Evolutionary conservation across 495 filamentous ascomycete genomes (phyloP), one percentile per base, ranked within the genome.

Genomic region (Venustampulla echinocandica): DNA sequence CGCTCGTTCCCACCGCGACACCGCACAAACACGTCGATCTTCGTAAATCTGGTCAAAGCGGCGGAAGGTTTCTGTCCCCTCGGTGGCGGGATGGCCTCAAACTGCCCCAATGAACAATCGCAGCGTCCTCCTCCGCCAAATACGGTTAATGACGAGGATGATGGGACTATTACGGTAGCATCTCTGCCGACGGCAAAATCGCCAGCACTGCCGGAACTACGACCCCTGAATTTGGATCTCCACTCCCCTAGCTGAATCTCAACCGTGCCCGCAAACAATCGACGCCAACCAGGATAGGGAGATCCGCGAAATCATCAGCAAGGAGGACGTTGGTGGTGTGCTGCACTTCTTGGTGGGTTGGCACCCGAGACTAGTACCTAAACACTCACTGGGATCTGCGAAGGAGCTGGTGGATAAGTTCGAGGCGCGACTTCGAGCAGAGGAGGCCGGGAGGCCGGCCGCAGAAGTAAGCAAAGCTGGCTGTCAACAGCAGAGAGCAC

Each of bases 1-100:
- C 92, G 80, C 41, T 95, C 86, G 57, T 83, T 95, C 32, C 92
- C 81, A 2, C 90, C 93, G 30, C 92, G 77, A 67, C 93, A 98
- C 47, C 92, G 75, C 21, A 98, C 92, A 2, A 95, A 89, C 25
- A 97, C 92, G 64, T 93, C 87, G 61, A 98, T 98, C 63, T 93
- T 97, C 2, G 90, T 96, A n/a, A n/a, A n/a, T n/a, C n/a, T n/a
- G n/a, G n/a, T n/a, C n/a, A n/a, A n/a, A n/a, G n/a, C n/a, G n/a
- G n/a, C n/a, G n/a, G n/a, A n/a, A n/a, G n/a, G n/a, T n/a, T n/a
- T n/a, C n/a, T n/a, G n/a, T n/a, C n/a, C n/a, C n/a, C n/a, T n/a
- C n/a, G n/a, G n/a, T n/a, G n/a, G n/a, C n/a, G n/a, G n/a, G n/a
- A n/a, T n/a, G n/a, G n/a, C n/a, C n/a, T n/a, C n/a, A n/a, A n/a